A percentile compares a stretch with the other conserved stretches of the same genome.
Conservation (phyloP, 192 early-diverging fungal species). For the Phycomyces blakesleeanus region DNA sequence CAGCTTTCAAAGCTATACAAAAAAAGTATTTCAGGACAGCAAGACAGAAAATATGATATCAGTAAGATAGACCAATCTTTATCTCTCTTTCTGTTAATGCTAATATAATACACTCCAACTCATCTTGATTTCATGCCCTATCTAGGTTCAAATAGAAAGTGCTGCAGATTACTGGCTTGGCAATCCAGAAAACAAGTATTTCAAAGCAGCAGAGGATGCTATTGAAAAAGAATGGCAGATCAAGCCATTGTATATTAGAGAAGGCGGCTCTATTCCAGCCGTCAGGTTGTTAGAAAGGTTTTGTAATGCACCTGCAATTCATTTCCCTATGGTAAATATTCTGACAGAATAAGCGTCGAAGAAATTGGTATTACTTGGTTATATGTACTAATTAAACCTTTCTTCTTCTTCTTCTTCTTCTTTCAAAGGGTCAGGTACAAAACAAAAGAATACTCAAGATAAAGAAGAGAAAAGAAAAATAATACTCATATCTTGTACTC, state of each 20-base stretch:
- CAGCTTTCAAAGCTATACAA: conserved; percentile 51
- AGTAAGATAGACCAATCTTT: conserved; percentile 31
- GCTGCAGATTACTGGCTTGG: conserved; percentile 76
- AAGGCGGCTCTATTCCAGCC: conserved; percentile 72
- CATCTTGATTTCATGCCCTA: not conserved
- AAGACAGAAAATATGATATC: conserved; percentile 43
- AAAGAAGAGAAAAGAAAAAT: too few relatives aligned
- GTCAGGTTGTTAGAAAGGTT: conserved; percentile 67
- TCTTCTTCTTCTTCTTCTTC: too few relatives aligned
- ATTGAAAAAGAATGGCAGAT: conserved; percentile 56
- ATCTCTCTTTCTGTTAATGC: too few relatives aligned
- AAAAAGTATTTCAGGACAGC: conserved; percentile 43
- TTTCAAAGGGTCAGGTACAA: too few relatives aligned
- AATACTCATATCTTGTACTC: too few relatives aligned
- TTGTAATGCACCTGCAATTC: conserved; percentile 57
- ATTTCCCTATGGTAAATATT: conserved; percentile 59
- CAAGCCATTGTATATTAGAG: conserved; percentile 68
- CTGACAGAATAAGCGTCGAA: too few relatives aligned
- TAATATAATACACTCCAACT: not conserved
- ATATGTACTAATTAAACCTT: too few relatives aligned
- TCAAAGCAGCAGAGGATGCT: conserved; percentile 60
- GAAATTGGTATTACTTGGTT: too few relatives aligned
- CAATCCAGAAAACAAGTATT: conserved; percentile 58
- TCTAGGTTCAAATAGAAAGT: conserved; percentile 57
- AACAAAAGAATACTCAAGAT: too few relatives aligned